Evolutionary conservation across 2,329 filamentous ascomycete species (phyloP), one percentile per base, ranked within the genome.

Genomic region (Trichoderma atroviride): DNA sequence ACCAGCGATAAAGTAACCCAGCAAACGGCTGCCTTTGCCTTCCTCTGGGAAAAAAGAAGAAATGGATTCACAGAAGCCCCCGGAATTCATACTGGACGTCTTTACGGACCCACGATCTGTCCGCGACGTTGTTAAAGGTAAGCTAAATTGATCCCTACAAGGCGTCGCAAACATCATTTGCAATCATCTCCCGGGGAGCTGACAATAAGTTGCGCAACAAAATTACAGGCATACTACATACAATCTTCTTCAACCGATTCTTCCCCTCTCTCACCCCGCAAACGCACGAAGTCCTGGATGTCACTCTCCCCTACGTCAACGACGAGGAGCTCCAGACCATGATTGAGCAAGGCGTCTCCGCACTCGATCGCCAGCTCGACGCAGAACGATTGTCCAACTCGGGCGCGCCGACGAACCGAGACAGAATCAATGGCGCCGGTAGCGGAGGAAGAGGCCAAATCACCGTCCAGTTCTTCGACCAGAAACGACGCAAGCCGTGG

Each of bases 211-310:
- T 43, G 40, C 19, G 40, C 40, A n/a, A 40, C 31, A 16, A 29
- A 56, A 47, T 6, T 35, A 66, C 76, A 97, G 95, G 92, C 72
- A 92, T 97, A 79, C 87, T 98, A 61, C 94, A 97, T 80, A 96
- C 94, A 62, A 97, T 98, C 80, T 99, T 98, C 88, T 98, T 98
- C 87, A 94, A 97, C 83, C 92, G 96, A 77, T 97, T 95, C 87
- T 97, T 98, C 85, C 93, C 93, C 69, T 90, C 93, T 70, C 87
- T 97, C 74, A 85, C 88, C 53, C 95, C 96, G 6, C 88, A 89
- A 72, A 94, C 93, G 72, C 91, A 93, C 82, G 94, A 97, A 78
- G 89, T 97, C 72, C 90, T 97, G 73, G 94, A 97, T 81, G 87
- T 97, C 71, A 94, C 93, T 40, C 88, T 98, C 33, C 94, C 96